These are phyloP conservation scores for Colletotrichum sansevieriae DNA, from an alignment of 2,329 filamentous ascomycete genomes.

Conservation along the genomic window DNA sequence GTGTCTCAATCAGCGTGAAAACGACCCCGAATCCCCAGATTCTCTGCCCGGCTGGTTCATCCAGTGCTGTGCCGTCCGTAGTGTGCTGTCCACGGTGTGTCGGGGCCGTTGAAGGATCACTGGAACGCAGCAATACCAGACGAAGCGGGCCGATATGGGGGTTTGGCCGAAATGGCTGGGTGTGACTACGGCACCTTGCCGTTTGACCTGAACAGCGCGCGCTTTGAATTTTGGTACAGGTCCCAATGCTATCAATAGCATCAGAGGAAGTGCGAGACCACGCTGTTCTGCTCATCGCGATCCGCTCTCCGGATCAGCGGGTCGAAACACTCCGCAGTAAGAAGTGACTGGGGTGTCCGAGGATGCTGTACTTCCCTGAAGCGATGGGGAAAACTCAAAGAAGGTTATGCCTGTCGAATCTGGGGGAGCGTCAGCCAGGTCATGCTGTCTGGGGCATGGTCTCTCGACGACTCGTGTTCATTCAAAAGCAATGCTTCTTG, in stretches of 20 bases:
- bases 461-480: not conserved
- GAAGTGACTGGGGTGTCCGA: slow-evolving; percentile 22
- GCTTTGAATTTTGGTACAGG: not conserved
- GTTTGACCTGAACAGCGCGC: not conserved
- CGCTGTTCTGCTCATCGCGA: slow-evolving; percentile 11
- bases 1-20: slow-evolving; percentile 12
- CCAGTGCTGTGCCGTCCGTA: not conserved
- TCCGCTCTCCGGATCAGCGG: slow-evolving; percentile 41
- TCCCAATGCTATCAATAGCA: not conserved
- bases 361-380: slow-evolving; percentile 16
- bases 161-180: not conserved
- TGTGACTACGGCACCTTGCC: not conserved
- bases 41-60: slow-evolving; percentile 2
- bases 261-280: slow-evolving; percentile 4
- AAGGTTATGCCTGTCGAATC: slow-evolving; percentile 31
- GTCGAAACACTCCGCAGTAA: slow-evolving; percentile 38
- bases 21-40: slow-evolving; percentile 9
- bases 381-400: slow-evolving; percentile 25
- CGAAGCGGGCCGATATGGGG: slow-evolving; percentile 7
- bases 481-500: slow-evolving; percentile 1
- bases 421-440: slow-evolving; percentile 21
- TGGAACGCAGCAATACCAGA: slow-evolving; percentile 1
- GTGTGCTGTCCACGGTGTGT: not conserved
- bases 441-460: not conserved
- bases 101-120: not conserved